Evolutionary conservation across 345 rosid genomes (phyloP).

Genomic region (Acer campestre): DNA sequence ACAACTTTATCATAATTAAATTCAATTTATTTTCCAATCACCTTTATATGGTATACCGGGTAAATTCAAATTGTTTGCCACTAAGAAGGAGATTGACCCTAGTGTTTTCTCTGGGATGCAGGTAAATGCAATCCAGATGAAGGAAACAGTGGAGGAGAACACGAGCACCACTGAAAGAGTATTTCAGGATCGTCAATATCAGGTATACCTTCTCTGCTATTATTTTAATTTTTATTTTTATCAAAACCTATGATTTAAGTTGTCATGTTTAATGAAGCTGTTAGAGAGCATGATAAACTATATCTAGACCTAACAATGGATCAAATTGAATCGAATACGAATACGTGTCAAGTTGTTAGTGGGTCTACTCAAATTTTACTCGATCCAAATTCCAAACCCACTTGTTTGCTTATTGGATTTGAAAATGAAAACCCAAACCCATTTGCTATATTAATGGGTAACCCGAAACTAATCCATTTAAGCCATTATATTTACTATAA

Average conservation of each 20-base stretch:
- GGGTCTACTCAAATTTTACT: too few species aligned
- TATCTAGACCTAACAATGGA: too few species aligned
- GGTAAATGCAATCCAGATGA: conserved; percentile 99
- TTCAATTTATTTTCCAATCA: neutral
- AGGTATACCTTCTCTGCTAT: conserved; percentile 47
- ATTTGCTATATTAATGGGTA: too few species aligned
- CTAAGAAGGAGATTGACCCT: neutral
- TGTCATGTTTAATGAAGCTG: conserved; percentile 2
- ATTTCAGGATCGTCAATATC: conserved; percentile 98
- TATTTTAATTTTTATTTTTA: neutral
- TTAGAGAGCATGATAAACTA: neutral
- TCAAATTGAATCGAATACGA: too few species aligned
- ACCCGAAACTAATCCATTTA: too few species aligned
- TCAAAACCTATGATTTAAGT: neutral
- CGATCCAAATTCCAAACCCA: too few species aligned
- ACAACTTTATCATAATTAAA: neutral
- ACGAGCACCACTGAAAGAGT: conserved; percentile 97
- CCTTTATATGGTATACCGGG: neutral
- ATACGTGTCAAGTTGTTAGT: too few species aligned
- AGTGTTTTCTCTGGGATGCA: conserved; percentile 35
- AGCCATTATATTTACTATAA: too few species aligned
- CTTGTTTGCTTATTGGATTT: too few species aligned
- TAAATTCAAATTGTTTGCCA: neutral
- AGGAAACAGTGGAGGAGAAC: conserved; percentile 99
- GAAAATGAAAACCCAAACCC: too few species aligned